Evolutionary conservation across 2,329 filamentous ascomycete genomes (phyloP).

Genomic region (Neonectria ditissima): DNA sequence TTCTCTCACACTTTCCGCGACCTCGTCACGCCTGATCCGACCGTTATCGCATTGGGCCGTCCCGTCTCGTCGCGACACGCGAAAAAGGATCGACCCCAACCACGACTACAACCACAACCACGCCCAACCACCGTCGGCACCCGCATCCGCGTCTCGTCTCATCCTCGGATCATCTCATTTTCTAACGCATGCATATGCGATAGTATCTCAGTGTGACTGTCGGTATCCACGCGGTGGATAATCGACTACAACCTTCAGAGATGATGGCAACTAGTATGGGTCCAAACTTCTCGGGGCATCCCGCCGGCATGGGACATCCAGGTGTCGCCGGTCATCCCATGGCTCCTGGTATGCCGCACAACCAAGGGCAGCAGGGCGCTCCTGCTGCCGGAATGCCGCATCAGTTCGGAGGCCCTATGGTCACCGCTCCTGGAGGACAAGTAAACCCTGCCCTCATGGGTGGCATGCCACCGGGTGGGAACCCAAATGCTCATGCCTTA

Average conservation of each 20-base stretch:
- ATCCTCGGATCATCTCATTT: conserved; percentile 25
- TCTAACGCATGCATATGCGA: conserved; percentile 59
- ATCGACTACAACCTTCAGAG: conserved; percentile 56
- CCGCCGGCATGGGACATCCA: conserved; percentile 77
- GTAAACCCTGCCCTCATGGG: conserved; percentile 82
- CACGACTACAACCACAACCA: conserved; percentile 27
- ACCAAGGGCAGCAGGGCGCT: conserved; percentile 75
- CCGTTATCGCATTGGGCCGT: conserved; percentile 39
- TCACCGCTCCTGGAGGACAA: conserved; percentile 77
- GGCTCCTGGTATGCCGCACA: conserved; percentile 73
- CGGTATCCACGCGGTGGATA: conserved; percentile 72
- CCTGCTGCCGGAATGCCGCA: conserved; percentile 74
- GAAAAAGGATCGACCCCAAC: conserved; percentile 41
- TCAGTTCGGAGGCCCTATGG: conserved; percentile 75
- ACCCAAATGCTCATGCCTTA: conserved; percentile 75
- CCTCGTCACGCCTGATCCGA: conserved; percentile 29
- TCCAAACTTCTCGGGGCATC: conserved; percentile 74
- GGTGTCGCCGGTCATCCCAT: conserved; percentile 75
- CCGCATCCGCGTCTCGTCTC: conserved; percentile 34
- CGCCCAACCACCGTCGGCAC: conserved; percentile 32
- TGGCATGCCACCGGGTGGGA: conserved; percentile 77
- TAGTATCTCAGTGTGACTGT: conserved; percentile 58
- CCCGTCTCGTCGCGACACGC: conserved; percentile 46
- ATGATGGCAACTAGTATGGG: conserved; percentile 79
- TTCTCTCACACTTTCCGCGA: conserved; percentile 25